phyloP scores from a whole-genome alignment of 352 stramenopile genomes.

The Elongisporangium undulatum region DNA sequence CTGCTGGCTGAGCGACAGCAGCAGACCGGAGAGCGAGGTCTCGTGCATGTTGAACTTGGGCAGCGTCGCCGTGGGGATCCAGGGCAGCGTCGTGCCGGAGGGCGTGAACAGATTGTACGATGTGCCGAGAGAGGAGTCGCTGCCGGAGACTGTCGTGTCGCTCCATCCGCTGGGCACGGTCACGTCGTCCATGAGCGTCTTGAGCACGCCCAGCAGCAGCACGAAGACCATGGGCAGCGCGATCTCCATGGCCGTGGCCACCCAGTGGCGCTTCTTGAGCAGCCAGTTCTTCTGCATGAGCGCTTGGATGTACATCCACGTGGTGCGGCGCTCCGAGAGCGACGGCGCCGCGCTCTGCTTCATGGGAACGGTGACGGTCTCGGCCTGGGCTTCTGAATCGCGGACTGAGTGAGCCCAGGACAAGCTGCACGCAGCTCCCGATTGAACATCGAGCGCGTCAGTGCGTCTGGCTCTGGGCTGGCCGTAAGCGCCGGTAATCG shows the following conservation, averaged over 20 bases:
- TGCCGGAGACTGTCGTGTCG: constrained; percentile 8
- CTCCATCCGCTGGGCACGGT: constrained; percentile 47
- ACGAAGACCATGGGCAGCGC: constrained; percentile 57
- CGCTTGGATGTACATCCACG: constrained; percentile 25
- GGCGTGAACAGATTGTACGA: constrained; percentile 55
- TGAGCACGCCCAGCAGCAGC: constrained; percentile 46
- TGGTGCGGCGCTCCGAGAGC: constrained; percentile 12
- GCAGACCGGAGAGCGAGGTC: constrained; percentile 44
- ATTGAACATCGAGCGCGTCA: no score
- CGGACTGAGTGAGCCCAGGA: no score
- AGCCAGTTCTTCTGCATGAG: constrained; percentile 68
- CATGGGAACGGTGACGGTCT: no score
- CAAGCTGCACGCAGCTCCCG: no score
- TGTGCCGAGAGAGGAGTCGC: constrained; percentile 17
- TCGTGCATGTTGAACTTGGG: constrained; percentile 46
- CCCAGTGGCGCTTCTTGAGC: constrained; percentile 46
- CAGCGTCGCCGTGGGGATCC: constrained; percentile 18
- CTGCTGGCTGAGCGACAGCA: constrained; percentile 39
- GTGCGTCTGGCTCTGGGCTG: no score
- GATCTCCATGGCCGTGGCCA: constrained; percentile 47
- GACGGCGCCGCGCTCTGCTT: no score
- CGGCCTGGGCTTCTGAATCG: no score
- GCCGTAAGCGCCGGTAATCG: no score
- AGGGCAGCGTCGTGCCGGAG: constrained; percentile 22
- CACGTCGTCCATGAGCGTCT: constrained; percentile 42